phyloP scores from a whole-genome alignment of 257 asterid species.

The Orobanche coerulescens region DNA sequence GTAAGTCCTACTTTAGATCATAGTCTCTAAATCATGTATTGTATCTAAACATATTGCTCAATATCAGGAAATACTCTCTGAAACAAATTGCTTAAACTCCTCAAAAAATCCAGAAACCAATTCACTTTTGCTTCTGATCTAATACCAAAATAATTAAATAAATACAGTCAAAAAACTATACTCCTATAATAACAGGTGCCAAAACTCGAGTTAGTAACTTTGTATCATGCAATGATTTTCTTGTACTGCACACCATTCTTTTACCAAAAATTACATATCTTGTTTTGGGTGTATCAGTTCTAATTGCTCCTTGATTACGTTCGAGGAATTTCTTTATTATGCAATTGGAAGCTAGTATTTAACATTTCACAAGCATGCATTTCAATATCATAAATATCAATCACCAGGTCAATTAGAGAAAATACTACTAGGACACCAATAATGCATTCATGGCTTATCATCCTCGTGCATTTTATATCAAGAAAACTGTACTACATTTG shows the following conservation, averaged over 20 bases:
- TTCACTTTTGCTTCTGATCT: neutral
- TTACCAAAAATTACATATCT: neutral
- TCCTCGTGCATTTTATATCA: neutral
- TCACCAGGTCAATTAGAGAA: neutral
- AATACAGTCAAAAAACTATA: neutral
- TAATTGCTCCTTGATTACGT: neutral
- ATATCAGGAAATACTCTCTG: neutral
- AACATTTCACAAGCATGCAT: neutral
- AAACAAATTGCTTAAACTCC: neutral
- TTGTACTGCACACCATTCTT: neutral
- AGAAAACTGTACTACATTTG: neutral
- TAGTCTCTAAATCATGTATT: neutral
- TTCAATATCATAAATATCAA: neutral
- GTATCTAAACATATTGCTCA: too few species aligned
- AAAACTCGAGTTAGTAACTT: neutral
- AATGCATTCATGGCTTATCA: neutral
- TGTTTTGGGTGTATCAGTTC: constrained; percentile 1
- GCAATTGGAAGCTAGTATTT: neutral
- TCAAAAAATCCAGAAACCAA: neutral
- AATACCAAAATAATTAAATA: neutral
- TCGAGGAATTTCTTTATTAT: neutral
- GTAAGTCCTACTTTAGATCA: neutral
- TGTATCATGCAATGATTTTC: neutral
- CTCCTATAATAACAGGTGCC: constrained; percentile 1
- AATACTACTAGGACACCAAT: neutral